Percentiles rank a stretch among this genome's conserved stretches.
Conservation (phyloP, 495 filamentous ascomycete genomes). For the Tuber aestivum region DNA sequence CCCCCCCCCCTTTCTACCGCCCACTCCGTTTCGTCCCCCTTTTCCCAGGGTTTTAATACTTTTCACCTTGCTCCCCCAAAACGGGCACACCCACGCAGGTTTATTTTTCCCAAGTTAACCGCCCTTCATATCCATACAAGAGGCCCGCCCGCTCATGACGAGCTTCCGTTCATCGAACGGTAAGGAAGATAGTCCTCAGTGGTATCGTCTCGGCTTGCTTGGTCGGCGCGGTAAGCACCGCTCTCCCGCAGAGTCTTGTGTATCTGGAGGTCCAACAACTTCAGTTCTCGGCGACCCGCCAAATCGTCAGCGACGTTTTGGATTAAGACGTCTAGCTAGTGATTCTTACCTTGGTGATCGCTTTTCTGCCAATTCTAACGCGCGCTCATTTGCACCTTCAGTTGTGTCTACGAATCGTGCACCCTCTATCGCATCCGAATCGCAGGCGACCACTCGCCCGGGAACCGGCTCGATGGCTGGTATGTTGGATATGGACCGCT, state of each 20-base stretch:
- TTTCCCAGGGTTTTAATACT: constrained; percentile 31
- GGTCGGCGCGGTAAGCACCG: constrained; percentile 41
- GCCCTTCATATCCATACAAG: constrained; percentile 15
- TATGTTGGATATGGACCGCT: constrained; percentile 70
- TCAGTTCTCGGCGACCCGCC: constrained; percentile 40
- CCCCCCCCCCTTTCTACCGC: constrained; percentile 33
- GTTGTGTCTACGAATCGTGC: constrained; percentile 31
- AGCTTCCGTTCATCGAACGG: constrained; percentile 41
- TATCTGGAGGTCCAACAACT: constrained; percentile 38
- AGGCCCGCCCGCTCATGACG: constrained; percentile 38
- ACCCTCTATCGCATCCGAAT: constrained; percentile 36
- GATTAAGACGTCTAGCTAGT: constrained; percentile 40
- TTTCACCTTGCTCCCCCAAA: constrained; percentile 32
- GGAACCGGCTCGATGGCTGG: constrained; percentile 54
- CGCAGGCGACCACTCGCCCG: constrained; percentile 43
- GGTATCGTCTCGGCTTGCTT: constrained; percentile 40
- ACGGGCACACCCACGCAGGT: constrained; percentile 3
- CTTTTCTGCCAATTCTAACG: constrained; percentile 27
- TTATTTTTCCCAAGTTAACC: constrained; percentile 28
- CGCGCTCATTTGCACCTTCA: constrained; percentile 36
- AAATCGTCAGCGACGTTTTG: constrained; percentile 39
- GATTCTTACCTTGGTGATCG: constrained; percentile 40
- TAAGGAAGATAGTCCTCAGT: constrained; percentile 42
- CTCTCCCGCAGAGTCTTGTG: constrained; percentile 41
- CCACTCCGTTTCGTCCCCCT: constrained; percentile 30